Percentiles rank a stretch among this genome's conserved stretches.
These are phyloP conservation scores for Phragmites australis DNA, from an alignment of 176 grass and related monocot species.

Conservation along the genomic window DNA sequence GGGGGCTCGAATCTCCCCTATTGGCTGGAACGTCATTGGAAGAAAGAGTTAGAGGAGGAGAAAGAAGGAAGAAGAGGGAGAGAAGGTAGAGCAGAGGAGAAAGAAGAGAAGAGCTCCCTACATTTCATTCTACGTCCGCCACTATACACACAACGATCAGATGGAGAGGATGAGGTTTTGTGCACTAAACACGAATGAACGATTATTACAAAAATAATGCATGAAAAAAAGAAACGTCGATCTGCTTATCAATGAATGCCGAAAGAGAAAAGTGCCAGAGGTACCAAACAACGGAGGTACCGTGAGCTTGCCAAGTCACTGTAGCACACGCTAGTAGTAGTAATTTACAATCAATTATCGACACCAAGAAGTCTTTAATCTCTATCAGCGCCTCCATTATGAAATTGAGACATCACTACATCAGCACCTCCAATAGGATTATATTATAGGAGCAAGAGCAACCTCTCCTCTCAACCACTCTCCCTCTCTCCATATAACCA, in stretches of 20 bases:
- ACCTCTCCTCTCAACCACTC: constrained; percentile 1
- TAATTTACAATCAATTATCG: not conserved
- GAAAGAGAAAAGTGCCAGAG: not conserved
- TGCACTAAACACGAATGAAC: not conserved
- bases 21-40: too few relatives aligned
- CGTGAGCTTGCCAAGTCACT: not conserved
- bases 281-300: not conserved
- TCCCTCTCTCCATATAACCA: not conserved
- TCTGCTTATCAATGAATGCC: not conserved
- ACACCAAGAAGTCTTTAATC: not conserved
- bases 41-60: too few relatives aligned
- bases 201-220: not conserved
- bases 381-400: not conserved
- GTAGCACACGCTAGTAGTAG: not conserved
- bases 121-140: too few relatives aligned
- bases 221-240: not conserved
- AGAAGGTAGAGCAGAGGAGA: too few relatives aligned
- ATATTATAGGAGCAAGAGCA: not conserved
- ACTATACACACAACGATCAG: not conserved
- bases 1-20: too few relatives aligned
- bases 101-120: too few relatives aligned
- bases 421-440: not conserved
- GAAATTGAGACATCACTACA: too few relatives aligned
- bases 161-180: not conserved
- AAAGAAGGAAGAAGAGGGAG: too few relatives aligned